Conservation (phyloP, 257 asterid genomes). For the Cinchona pubescens region DNA sequence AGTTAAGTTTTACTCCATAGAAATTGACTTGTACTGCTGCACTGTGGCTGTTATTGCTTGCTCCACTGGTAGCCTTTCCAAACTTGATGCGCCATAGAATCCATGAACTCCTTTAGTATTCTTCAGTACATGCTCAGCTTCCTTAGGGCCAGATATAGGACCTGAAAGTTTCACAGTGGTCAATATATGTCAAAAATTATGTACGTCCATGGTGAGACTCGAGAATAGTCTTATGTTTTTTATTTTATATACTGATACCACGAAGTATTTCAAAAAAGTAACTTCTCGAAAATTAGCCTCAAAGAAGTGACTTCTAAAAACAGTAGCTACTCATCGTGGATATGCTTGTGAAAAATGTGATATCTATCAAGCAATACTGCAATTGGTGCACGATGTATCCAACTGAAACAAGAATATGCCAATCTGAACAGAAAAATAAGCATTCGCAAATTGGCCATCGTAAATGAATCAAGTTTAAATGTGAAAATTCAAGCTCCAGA, state of each 20-base stretch:
- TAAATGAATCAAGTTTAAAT: neutral
- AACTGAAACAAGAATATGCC: neutral
- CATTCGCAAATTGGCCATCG: neutral
- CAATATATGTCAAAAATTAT: constrained; percentile 5
- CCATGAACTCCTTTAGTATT: constrained; percentile 89
- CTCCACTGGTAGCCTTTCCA: constrained; percentile 97
- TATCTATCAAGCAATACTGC: neutral
- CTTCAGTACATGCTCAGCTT: constrained; percentile 81
- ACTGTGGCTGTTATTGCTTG: constrained; percentile 77
- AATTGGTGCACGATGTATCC: neutral
- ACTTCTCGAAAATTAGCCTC: neutral
- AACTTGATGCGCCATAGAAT: constrained; percentile 92
- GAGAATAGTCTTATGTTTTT: neutral
- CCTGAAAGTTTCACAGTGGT: constrained; percentile 42
- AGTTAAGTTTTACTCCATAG: constrained; percentile 33
- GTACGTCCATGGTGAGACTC: neutral
- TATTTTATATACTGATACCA: neutral
- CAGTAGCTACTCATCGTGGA: too few relatives aligned
- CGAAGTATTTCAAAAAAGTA: neutral
- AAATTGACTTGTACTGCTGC: constrained; percentile 72
- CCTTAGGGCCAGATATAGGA: constrained; percentile 75
- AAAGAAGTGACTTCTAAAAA: neutral
- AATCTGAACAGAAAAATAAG: neutral
- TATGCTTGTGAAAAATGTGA: neutral
- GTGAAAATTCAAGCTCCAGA: neutral